Evolutionary conservation across 352 stramenopile genomes (phyloP), one percentile per base, ranked within the genome.

Genomic region (Thalassiosira allenii): DNA sequence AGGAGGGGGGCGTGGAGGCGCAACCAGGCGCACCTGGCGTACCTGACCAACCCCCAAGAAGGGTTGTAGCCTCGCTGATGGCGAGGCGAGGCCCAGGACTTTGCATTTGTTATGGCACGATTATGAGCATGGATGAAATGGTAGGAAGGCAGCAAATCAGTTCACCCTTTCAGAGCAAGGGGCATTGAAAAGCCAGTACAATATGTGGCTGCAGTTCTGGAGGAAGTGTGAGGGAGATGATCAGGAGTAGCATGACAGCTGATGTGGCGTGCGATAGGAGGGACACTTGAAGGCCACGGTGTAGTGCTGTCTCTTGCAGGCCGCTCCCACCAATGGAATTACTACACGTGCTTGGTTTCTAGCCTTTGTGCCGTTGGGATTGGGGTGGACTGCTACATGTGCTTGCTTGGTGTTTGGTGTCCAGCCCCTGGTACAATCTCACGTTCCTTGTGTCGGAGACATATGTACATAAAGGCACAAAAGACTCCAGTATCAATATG

Each of bases 31-130:
- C n/a, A n/a, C n/a, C n/a, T n/a, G n/a, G n/a, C n/a, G n/a, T n/a
- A n/a, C n/a, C n/a, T n/a, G n/a, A n/a, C n/a, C n/a, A n/a, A 64
- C 29, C 1, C 14, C 22, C n/a, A 22, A 11, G 29, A 52, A 59
- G 1, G 9, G 52, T 49, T 17, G 52, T 66, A 41, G 57, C 63
- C 20, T 66, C 51, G 34, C 51, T 81, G 12, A 67, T 52, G n/a
- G n/a, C n/a, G n/a, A n/a, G 25, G 59, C 14, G 3, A 49, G 25
- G 12, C 75, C 80, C 1, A 82, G 47, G 32, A 65, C 49, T 44
- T 49, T 88, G 2, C 47, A 79, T 59, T 23, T 71, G 22, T 61
- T 88, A 12, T 88, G 80, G 80, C 14, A 49, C 3, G 74, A 87
- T 59, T 88, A 75, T 53, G 58, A 74, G 57, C 63, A 66, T 79